Evolutionary conservation across 1,284 basidiomycete species (phyloP).

Genomic region (Lignosus rhinocerotis): DNA sequence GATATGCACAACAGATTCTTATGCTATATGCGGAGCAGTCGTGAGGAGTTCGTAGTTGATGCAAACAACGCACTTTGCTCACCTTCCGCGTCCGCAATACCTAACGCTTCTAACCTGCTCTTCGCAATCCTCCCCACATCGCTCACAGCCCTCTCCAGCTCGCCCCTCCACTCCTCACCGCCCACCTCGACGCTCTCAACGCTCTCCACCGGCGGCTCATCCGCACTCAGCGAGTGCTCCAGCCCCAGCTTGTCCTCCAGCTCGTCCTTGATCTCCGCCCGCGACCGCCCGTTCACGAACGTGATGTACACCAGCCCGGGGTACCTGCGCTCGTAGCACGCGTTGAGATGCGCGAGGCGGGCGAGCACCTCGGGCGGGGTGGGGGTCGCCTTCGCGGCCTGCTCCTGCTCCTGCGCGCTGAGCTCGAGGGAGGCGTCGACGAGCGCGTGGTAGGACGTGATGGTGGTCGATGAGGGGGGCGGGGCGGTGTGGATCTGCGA

Average conservation of each 20-base stretch:
- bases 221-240: slow-evolving; percentile 46
- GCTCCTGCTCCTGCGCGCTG: slow-evolving; percentile 81
- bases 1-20: background rate
- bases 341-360: slow-evolving; percentile 70
- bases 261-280: slow-evolving; percentile 73
- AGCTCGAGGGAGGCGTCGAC: slow-evolving; percentile 62
- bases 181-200: slow-evolving; percentile 44
- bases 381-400: slow-evolving; percentile 59
- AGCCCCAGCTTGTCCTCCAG: slow-evolving; percentile 71
- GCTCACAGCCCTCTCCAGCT: slow-evolving; percentile 69
- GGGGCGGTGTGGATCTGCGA: slow-evolving; percentile 31
- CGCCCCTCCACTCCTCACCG: slow-evolving; percentile 41
- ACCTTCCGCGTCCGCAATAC: slow-evolving; percentile 29
- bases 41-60: background rate
- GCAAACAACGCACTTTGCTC: background rate
- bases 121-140: slow-evolving; percentile 79
- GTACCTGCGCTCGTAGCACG: slow-evolving; percentile 72
- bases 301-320: slow-evolving; percentile 85
- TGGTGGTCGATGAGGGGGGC: too few species aligned
- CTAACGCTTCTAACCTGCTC: slow-evolving; percentile 54
- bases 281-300: slow-evolving; percentile 84
- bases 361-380: slow-evolving; percentile 68
- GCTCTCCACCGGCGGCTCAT: slow-evolving; percentile 40
- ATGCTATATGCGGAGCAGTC: background rate
- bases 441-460: slow-evolving; percentile 53